Conservation (phyloP, 306 rosid genomes). For the Quercus bicolor region DNA sequence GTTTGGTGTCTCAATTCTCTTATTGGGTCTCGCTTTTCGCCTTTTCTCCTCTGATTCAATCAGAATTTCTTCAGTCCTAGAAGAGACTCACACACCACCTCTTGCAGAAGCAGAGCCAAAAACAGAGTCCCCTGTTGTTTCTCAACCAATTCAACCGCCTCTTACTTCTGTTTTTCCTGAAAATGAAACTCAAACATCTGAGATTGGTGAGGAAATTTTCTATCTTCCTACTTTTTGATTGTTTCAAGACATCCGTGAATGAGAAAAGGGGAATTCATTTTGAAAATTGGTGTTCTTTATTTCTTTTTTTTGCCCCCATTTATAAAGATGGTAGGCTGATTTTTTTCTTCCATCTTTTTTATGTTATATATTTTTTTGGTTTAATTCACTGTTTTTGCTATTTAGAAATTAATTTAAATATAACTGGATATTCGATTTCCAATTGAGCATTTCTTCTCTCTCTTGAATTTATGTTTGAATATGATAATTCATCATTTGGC, state of each 20-base stretch:
- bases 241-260: constrained; percentile 2
- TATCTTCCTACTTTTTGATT: background rate
- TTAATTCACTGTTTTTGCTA: background rate
- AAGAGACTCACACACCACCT: constrained; percentile 1
- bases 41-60: constrained; percentile 32
- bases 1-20: constrained; percentile 32
- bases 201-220: constrained; percentile 21
- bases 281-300: background rate
- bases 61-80: constrained; percentile 17
- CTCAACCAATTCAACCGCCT: constrained; percentile 6
- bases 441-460: too few species aligned
- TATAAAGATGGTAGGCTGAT: too few species aligned
- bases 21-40: constrained; percentile 38
- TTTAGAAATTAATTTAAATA: background rate
- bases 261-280: background rate
- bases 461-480: background rate
- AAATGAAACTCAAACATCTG: constrained; percentile 12
- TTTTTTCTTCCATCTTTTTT: too few species aligned
- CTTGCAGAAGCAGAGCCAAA: background rate
- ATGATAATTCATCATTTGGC: too few species aligned
- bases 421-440: too few species aligned
- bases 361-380: too few species aligned
- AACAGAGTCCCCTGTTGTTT: constrained; percentile 5
- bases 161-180: constrained; percentile 18
- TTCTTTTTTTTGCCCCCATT: background rate